Evolutionary conservation across 805 yeast genomes (phyloP).

Genomic region (Saccharomycopsis fibuligera): DNA sequence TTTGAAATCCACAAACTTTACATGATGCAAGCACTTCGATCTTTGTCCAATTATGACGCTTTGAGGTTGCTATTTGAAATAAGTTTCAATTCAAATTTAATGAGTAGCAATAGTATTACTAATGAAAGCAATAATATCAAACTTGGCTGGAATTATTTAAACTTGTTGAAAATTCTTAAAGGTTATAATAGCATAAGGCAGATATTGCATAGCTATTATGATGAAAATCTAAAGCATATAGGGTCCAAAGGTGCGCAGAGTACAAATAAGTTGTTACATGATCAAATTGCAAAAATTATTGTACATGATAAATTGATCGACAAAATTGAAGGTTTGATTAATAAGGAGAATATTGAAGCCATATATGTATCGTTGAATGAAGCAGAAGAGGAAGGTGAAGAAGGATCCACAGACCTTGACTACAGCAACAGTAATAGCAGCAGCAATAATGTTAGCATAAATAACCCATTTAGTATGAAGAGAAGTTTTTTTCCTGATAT

Average conservation of each 20-base stretch:
- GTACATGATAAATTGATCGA: conserved; percentile 38
- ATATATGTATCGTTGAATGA: conserved; percentile 10
- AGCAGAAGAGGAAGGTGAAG: conserved; percentile 22
- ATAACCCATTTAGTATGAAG: background rate
- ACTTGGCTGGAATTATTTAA: conserved; percentile 26
- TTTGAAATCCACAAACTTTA: conserved; percentile 22
- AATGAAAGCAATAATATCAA: conserved; percentile 28
- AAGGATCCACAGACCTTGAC: conserved; percentile 19
- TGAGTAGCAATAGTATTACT: background rate
- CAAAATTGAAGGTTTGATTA: conserved; percentile 37
- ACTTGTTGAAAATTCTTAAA: conserved; percentile 37
- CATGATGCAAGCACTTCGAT: conserved; percentile 6
- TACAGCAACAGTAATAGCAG: conserved; percentile 7
- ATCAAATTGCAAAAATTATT: conserved; percentile 27
- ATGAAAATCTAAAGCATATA: conserved; percentile 21
- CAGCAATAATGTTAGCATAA: background rate
- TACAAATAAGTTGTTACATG: conserved; percentile 19
- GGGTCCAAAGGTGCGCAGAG: too few relatives aligned
- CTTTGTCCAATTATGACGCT: conserved; percentile 42
- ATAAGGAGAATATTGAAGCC: conserved; percentile 31
- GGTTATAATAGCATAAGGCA: conserved; percentile 58
- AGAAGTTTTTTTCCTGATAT: conserved; percentile 18
- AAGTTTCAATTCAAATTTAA: conserved; percentile 13
- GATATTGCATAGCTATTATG: conserved; percentile 56
- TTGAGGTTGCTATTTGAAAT: conserved; percentile 46